Evolutionary conservation across 179 eudicot species (phyloP).

Genomic region (Corrigiola litoralis): DNA sequence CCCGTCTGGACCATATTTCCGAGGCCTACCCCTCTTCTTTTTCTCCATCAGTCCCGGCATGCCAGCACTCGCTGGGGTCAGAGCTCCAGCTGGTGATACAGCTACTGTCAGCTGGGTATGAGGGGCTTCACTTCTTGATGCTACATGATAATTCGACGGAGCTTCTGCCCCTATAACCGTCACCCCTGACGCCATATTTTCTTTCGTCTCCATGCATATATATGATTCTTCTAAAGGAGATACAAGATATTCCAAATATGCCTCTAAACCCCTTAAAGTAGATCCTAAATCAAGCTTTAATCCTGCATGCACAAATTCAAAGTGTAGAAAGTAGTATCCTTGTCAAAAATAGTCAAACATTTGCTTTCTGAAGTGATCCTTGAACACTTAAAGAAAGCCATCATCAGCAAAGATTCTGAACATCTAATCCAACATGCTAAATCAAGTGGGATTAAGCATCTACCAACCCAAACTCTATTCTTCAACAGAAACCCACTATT

Average conservation of each 20-base stretch:
- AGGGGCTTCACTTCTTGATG: conserved; percentile 41
- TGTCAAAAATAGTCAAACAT: conserved; percentile 5
- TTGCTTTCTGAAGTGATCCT: not conserved
- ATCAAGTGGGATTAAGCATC: not conserved
- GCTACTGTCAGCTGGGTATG: conserved; percentile 19
- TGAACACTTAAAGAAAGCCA: not conserved
- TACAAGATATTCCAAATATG: conserved; percentile 1
- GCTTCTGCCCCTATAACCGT: conserved; percentile 46
- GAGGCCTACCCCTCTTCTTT: conserved; percentile 72
- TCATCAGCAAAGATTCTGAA: not conserved
- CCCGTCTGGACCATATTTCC: conserved; percentile 60
- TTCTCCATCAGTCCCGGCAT: conserved; percentile 36
- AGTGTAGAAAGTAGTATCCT: conserved; percentile 11
- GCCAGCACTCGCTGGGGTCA: conserved; percentile 23
- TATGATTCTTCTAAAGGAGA: conserved; percentile 1
- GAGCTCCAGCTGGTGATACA: conserved; percentile 26
- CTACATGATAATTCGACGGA: conserved; percentile 51
- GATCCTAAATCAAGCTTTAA: conserved; percentile 6
- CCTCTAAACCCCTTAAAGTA: conserved; percentile 3
- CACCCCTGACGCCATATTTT: conserved; percentile 41
- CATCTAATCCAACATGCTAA: not conserved
- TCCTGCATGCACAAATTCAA: conserved; percentile 24
- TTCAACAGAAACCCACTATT: not conserved
- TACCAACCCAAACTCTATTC: not conserved
- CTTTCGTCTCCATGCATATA: conserved; percentile 51